Base-by-base conservation (phyloP, 1,284 basidiomycete species). In the Phellopilus nigrolimitatus region DNA sequence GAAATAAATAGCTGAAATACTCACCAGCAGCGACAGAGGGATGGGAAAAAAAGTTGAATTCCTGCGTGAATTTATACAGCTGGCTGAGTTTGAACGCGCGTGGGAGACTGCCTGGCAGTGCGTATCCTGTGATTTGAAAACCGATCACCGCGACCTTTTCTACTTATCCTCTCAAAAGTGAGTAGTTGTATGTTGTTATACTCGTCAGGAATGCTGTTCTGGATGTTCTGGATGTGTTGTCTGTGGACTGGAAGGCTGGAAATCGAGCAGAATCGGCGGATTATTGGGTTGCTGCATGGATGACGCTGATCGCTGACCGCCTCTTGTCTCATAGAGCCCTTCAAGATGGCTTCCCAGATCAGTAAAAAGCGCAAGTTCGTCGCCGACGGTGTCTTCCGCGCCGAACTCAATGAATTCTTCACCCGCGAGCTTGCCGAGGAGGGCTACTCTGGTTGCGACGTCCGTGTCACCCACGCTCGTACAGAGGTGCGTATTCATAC, bases 391-490 rank as follows among this genome's bases (percentile, higher is more conserved):
- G 94, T 97, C 56, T 97, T 97, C 84, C 92, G 92, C 70, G 94
- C 95, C 64, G 94, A 97, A 75, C 83, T 97, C 68, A 94, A 93
- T 70, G 95, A 97, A 73, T 97, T 97, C 81, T 97, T 95, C 78
- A 97, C 91, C 59, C 93, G 95, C 63, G 95, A 99, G 75, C 91
- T 99, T 67, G 91, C 95, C 55, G 95, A 97, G 75, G 97, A 99
- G 76, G 97, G 97, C 66, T 99, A 99, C 83, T 98, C 97, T 72
- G 97, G 97, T 56, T 99, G 97, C 71, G 97, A 99, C 76, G 97
- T 99, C 72, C 94, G 97, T 68, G 95, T 98, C 59, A 99, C 97
- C 63, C 97, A 99, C 72, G 94, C 95, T 61, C 90, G 95, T 67
- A 99, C 97, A 63, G 97, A 99, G 76, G 88, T 90, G 62, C 51